Conservation (phyloP, 2,329 filamentous ascomycete genomes). For the Alternaria gansuensis region DNA sequence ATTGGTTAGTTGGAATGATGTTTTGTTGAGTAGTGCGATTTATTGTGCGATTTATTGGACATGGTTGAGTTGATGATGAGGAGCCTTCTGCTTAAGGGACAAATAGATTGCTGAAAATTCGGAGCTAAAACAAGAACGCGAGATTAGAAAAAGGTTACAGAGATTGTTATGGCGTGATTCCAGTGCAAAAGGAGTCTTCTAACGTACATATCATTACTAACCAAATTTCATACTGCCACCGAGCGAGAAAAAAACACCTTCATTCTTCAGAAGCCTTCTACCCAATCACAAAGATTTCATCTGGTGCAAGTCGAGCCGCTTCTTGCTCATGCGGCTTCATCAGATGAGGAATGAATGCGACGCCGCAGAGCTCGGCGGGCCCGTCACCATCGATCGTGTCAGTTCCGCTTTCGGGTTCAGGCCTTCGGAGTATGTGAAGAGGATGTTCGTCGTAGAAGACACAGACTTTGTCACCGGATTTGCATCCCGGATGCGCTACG, state of each 20-base stretch:
- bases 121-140: neutral
- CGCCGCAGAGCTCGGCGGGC: neutral
- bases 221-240: neutral
- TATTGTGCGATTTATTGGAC: fast-evolving
- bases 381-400: neutral
- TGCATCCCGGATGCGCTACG: neutral
- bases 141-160: too few species aligned
- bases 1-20: neutral
- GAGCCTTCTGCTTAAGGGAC: fast-evolving
- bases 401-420: neutral
- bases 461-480: neutral
- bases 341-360: neutral
- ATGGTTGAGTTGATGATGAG: neutral
- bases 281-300: neutral
- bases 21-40: neutral
- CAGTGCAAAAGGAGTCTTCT: neutral
- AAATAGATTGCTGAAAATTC: neutral
- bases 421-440: neutral
- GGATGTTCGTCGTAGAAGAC: neutral
- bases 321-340: slow-evolving; percentile 18
- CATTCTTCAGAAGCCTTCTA: neutral
- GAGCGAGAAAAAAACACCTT: fast-evolving
- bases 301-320: slow-evolving; percentile 10
- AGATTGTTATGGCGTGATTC: neutral
- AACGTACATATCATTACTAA: neutral